Percentiles rank a stretch among this genome's conserved stretches.
Evolutionary conservation across 2,329 filamentous ascomycete genomes (phyloP).

Genomic region (Cytospora schulzeri): DNA sequence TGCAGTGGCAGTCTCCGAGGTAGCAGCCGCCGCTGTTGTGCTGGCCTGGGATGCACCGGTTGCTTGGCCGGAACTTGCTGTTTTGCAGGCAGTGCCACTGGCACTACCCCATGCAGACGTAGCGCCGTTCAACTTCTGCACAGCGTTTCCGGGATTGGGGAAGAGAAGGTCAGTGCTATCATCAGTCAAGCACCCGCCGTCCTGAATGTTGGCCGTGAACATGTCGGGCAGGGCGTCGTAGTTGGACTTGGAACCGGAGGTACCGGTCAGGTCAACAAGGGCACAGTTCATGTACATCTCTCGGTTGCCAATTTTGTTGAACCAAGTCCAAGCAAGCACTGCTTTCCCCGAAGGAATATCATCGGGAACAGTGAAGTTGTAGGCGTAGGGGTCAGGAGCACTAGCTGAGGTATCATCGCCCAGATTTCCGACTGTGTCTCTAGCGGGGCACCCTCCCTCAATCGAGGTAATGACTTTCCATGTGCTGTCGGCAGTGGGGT

Average conservation of each 20-base stretch:
- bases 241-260: slow-evolving; percentile 51
- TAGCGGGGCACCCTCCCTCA: slow-evolving; percentile 79
- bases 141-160: slow-evolving; percentile 64
- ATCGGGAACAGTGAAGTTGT: slow-evolving; percentile 71
- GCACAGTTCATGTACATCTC: slow-evolving; percentile 99
- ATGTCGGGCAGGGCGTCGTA: slow-evolving; percentile 70
- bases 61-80: slow-evolving; percentile 25
- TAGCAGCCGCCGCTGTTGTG: slow-evolving; percentile 27
- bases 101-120: too few species aligned
- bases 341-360: slow-evolving; percentile 75
- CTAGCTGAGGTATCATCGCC: slow-evolving; percentile 44
- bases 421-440: slow-evolving; percentile 59
- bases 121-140: slow-evolving; percentile 48
- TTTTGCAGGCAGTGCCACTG: slow-evolving; percentile 25
- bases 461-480: slow-evolving; percentile 93
- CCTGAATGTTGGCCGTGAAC: slow-evolving; percentile 70
- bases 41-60: slow-evolving; percentile 30
- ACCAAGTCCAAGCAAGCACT: slow-evolving; percentile 90
- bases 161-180: slow-evolving; percentile 63
- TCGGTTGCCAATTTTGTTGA: slow-evolving; percentile 88
- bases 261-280: slow-evolving; percentile 65
- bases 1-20: slow-evolving; percentile 31
- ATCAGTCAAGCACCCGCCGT: slow-evolving; percentile 55
- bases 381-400: slow-evolving; percentile 54
- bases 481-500: slow-evolving; percentile 64